These are phyloP conservation scores for Melastoma malabathricum DNA, from an alignment of 345 rosid species.

Conservation along the genomic window DNA sequence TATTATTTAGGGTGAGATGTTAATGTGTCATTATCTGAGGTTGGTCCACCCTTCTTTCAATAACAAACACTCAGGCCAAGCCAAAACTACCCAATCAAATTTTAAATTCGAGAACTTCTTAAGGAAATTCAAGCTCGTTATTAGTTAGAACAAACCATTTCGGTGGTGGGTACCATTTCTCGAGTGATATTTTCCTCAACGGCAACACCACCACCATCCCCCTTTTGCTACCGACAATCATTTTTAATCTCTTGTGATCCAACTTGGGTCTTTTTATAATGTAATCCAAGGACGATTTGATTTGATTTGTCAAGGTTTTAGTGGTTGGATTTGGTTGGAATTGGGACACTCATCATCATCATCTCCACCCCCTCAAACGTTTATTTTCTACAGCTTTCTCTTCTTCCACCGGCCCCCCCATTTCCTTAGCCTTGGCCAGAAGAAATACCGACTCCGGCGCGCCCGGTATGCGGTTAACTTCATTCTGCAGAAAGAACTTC, in stretches of 20 bases:
- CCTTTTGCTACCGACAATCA: conserved; percentile 9
- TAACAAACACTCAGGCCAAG: not conserved
- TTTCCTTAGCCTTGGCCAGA: conserved; percentile 69
- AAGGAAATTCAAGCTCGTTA: too few relatives aligned
- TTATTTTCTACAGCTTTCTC: conserved; percentile 42
- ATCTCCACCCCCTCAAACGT: too few relatives aligned
- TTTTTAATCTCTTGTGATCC: not conserved
- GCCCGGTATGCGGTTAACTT: conserved; percentile 88
- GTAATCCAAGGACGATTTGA: too few relatives aligned
- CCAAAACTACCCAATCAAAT: too few relatives aligned
- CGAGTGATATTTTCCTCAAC: conserved; percentile 9
- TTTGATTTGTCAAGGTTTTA: too few relatives aligned
- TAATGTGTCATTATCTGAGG: conserved; percentile 13
- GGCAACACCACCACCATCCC: too few relatives aligned
- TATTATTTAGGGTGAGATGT: conserved; percentile 4
- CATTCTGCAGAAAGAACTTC: conserved; percentile 47
- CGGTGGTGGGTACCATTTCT: conserved; percentile 4
- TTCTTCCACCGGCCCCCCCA: conserved; percentile 57
- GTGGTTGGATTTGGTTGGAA: too few relatives aligned
- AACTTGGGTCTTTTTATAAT: too few relatives aligned
- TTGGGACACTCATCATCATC: too few relatives aligned
- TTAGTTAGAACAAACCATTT: too few relatives aligned
- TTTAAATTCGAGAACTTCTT: too few relatives aligned
- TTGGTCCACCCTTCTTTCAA: conserved; percentile 9
- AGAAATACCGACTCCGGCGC: conserved; percentile 67